Base-by-base conservation (phyloP, 805 yeast species). In the Saccharomycopsis fodiens region DNA sequence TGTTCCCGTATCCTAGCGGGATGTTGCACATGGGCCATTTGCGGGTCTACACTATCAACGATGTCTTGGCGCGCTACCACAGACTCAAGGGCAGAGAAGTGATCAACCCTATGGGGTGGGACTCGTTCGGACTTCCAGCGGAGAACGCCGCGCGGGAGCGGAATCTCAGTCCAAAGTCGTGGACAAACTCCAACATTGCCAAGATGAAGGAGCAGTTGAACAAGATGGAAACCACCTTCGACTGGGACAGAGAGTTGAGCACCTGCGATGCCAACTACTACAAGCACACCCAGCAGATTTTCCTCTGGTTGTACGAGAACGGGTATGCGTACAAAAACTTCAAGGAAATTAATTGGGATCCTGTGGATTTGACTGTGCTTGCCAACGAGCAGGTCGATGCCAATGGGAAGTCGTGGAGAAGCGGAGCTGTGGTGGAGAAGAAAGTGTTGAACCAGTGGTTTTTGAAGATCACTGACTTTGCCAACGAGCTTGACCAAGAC, bases 91-190 rank as follows among this genome's bases (percentile, higher is more conserved):
- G 96, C 1, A 74, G 71, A 54, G 66, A 79, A 32, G 96, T 91
- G 12, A 69, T 91, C 2, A 96, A 93, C 59, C 97, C 97, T 0
- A 89, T 93, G 95, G 98, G 98, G 0, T 93, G 97, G 97, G 98
- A 93, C 68, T 95, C 97, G 0, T 93, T 93, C 70, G 98, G 98
- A 1, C 68, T 93, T 22, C 98, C 98, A 0, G 98, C 98, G 1
- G 98, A 93, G 60, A 93, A 93, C 61, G 98, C 98, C 0, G 98
- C 98, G 0, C 80, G 87, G 25, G 96, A 89, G 60, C 66, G 95
- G 51, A 78, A 78, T 1, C 70, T 86, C 10, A 78, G 77, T 51
- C 97, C 98, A 0, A 74, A 77, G 0, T 72, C 62, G 1, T 93
- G 98, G 98, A 93, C 98, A 0, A 70, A 66, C 35, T 57, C 67